phyloP scores from a whole-genome alignment of 2,329 filamentous ascomycete species.

The Phialophora expanda region DNA sequence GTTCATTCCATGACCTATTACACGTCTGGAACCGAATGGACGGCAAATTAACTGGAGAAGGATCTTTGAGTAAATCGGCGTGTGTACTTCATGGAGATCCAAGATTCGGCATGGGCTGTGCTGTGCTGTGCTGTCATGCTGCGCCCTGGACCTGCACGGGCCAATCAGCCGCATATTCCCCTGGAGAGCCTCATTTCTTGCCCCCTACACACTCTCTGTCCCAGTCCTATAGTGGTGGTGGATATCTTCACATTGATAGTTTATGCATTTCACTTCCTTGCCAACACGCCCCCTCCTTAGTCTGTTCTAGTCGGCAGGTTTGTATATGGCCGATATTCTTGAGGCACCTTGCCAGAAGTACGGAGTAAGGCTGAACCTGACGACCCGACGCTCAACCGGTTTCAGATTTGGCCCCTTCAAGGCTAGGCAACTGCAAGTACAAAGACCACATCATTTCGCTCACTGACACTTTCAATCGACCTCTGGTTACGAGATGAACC shows the following conservation, averaged over 20 bases:
- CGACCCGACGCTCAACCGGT: not conserved
- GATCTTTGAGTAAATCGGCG: not conserved
- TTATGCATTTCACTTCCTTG: not conserved
- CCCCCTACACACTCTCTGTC: too few species aligned
- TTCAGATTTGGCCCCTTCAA: not conserved
- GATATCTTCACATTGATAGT: not conserved
- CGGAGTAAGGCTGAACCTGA: not conserved
- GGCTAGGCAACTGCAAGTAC: not conserved
- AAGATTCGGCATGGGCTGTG: not conserved
- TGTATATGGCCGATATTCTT: not conserved
- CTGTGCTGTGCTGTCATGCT: not conserved
- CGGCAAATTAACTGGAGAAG: not conserved
- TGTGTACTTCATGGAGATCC: not conserved
- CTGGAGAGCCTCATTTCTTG: not conserved
- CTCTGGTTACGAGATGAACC: not conserved
- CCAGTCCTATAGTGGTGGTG: too few species aligned
- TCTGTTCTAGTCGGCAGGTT: not conserved
- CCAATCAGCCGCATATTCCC: not conserved
- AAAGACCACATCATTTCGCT: not conserved
- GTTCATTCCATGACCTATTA: not conserved
- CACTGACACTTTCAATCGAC: not conserved
- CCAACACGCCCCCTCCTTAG: not conserved
- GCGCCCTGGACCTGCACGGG: too few species aligned
- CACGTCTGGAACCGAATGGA: not conserved
- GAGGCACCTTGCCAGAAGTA: not conserved